Base-by-base conservation (phyloP, 169 alveolate species). In the Theileria annulata region DNA sequence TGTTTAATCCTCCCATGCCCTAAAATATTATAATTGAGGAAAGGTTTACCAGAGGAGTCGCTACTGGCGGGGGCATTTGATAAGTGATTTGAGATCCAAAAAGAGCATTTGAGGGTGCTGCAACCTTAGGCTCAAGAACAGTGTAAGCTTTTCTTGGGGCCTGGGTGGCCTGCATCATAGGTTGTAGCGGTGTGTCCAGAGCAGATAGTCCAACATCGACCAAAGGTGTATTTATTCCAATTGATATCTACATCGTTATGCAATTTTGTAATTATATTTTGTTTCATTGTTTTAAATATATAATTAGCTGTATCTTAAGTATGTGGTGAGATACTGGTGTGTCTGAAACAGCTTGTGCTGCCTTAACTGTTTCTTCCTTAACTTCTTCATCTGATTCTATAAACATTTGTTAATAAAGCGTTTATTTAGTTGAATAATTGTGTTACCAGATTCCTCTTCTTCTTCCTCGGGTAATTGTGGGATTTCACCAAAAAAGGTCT, bases 401-500 rank as follows among this genome's bases (percentile, higher is more conserved):
- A 5, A 42, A 62, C 13, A 23, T 54, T 3, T 62, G 25, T n/a
- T 51, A 79, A 1, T 33, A 42, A 35, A 3, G 47, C 8, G 47
- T 35, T 35, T 5, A 35, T 35, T 8, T 56, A 49, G n/a, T 9
- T 68, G 48, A 51, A 60, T 0, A 51, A 69, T 9, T 30, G 77
- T 42, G 37, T 75, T 82, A 27, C 76, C 66, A 2, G 42, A 70
- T 17, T 74, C 87, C 35, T 67, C 83, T 25, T 83, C 91, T 4
- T 49, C 27, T 19, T 82, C 86, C 37, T 86, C 91, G 21, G 68
- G 80, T 31, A 47, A 58, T 23, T 80, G 87, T 28, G 90, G 87
- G 21, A 89, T 77, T 31, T 89, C 92, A 21, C 90, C 94, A 54
- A 87, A 80, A 54, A 77, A 82, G 47, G 68, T 77, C 71, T 79